Base-by-base conservation (phyloP, 257 asterid species). In the Jaltomata sinuosa region DNA sequence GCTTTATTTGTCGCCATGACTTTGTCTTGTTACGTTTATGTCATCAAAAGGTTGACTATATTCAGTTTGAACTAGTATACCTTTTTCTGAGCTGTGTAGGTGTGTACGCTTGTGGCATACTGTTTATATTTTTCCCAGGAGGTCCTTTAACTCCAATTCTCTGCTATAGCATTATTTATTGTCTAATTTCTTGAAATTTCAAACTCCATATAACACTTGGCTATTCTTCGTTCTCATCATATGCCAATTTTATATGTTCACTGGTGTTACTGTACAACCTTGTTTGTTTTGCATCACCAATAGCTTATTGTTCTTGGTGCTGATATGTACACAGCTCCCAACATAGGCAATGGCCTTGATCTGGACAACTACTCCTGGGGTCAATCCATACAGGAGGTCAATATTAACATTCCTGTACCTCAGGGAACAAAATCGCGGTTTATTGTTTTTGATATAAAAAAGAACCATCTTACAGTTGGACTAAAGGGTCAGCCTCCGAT, bases 351-450 rank as follows among this genome's bases (percentile, higher is more conserved):
- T 79, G 98, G 96, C 53, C 94, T 95, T 84, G 98, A 94, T 89
- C 79, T 94, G 91, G 97, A 95, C 22, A 88, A 87, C 2, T 90
- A 94, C 86, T 90, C 94, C 25, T 95, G 98, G 98, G 71, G 85
- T 82, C 98, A 95, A 77, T 87, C 96, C 34, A 83, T 93, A 22
- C 92, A 89, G 87, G 98, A 95, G 87, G 97, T 93, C 80, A 90
- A 65, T 88, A 79, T 95, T 34, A 86, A 84, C 55, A 91, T 94
- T 68, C 92, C 89, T 80, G 94, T 95, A 18, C 96, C 91, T 27
- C 80, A 79, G 9, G 92, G 92, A 83, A 90, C 91, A 22, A 90
- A 87, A 79, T 85, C 92, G 22, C 85, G 89, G 84, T 88, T 83
- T 31, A 80, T 80, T 64, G 79, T 79, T 21, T 90, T 87, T 31